Evolutionary conservation across 148 eudicot species (phyloP).

Genomic region (Camellia granthamiana): DNA sequence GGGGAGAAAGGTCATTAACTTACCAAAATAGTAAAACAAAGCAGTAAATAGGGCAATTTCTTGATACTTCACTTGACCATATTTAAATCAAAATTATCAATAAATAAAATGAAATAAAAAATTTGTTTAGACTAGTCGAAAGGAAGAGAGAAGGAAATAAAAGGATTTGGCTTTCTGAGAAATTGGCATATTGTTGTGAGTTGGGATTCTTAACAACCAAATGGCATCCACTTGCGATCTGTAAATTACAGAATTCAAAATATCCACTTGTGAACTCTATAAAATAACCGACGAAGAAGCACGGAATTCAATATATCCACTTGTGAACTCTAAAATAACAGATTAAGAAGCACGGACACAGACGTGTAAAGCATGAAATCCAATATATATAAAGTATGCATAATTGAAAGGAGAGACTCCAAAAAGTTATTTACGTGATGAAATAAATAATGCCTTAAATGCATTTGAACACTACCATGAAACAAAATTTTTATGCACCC

Average conservation of each 20-base stretch:
- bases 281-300: neutral
- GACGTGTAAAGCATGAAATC: no score
- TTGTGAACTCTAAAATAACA: neutral
- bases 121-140: neutral
- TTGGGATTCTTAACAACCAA: neutral
- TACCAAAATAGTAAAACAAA: neutral
- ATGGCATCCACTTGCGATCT: neutral
- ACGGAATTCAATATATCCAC: no score
- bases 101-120: no score
- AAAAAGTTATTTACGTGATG: neutral
- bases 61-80: neutral
- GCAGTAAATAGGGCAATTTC: neutral
- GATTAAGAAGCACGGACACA: no score
- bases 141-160: neutral
- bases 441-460: neutral
- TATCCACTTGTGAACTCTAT: neutral
- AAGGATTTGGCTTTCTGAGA: neutral
- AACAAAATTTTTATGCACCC: neutral
- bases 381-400: neutral
- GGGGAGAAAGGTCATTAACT: constrained; percentile 7
- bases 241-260: neutral
- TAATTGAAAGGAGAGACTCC: neutral
- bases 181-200: neutral
- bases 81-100: no score
- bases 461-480: neutral